A percentile compares a stretch with the other conserved stretches of the same genome.
These are phyloP conservation scores for Mucor ambiguus DNA, from an alignment of 371 early-diverging fungal species.

Conservation along the genomic window DNA sequence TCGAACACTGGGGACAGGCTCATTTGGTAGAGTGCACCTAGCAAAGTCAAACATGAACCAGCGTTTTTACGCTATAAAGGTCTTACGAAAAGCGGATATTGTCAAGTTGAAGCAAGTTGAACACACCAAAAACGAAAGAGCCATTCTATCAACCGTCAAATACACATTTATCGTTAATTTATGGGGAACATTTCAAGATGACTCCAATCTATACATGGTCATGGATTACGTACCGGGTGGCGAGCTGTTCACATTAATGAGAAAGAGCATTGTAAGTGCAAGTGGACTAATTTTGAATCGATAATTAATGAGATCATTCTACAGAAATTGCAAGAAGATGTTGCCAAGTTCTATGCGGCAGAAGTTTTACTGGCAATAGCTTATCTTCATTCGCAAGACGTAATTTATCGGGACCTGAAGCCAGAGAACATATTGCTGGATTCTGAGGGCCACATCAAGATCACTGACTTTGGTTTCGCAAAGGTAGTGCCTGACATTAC, in stretches of 20 bases:
- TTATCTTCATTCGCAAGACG: conserved; percentile 89
- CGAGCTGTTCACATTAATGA: conserved; percentile 95
- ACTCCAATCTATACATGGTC: conserved; percentile 88
- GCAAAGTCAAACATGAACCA: conserved; percentile 60
- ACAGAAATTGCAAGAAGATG: conserved; percentile 83
- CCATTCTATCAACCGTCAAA: conserved; percentile 82
- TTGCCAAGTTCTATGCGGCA: conserved; percentile 81
- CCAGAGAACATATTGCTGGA: conserved; percentile 95
- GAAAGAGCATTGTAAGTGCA: conserved; percentile 42
- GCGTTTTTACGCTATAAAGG: conserved; percentile 91
- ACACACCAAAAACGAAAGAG: conserved; percentile 96
- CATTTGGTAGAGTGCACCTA: conserved; percentile 94
- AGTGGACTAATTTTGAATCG: background rate
- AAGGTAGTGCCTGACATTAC: conserved; percentile 70
- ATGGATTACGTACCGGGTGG: conserved; percentile 98
- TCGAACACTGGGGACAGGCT: conserved; percentile 87
- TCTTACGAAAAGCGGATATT: conserved; percentile 88
- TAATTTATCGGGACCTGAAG: conserved; percentile 95
- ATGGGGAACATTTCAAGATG: conserved; percentile 92
- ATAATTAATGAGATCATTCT: conserved; percentile 31
- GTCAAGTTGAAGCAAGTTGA: conserved; percentile 95
- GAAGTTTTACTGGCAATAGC: conserved; percentile 82
- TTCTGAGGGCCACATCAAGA: conserved; percentile 91
- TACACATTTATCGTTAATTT: conserved; percentile 97
- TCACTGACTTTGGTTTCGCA: conserved; percentile 99